Evolutionary conservation across 305 asterid genomes (phyloP), one percentile per base, ranked within the genome.

Genomic region (Rubia peregrina): DNA sequence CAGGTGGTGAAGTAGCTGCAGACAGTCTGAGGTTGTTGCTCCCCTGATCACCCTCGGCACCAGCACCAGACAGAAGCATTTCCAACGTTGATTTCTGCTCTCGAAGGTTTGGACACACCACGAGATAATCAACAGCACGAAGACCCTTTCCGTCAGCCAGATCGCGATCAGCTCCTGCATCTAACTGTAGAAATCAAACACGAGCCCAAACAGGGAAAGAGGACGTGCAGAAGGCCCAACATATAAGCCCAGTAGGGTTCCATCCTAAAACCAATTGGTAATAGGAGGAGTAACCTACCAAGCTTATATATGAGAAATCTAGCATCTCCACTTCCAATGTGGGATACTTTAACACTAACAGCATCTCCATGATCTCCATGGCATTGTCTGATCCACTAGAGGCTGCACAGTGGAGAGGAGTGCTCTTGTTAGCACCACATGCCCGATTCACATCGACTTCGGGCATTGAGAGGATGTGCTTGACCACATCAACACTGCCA

Each of bases 401-500:
- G 33, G 93, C 93, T 14, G 98, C 96, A 69, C 89, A 91, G 78
- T 91, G 96, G 69, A 91, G 93, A 44, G 98, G 90, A 14, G 96
- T 89, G 77, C 74, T 84, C 68, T 83, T 85, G 74, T 86, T 89
- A 3, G 65, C 46, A 8, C 93, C 95, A 67, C 89, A 85, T 9
- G 83, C 74, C 36, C 81, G 85, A 73, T 91, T 91, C 21, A 88
- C 90, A 44, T 91, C 86, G 57, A 84, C 79, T 79, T 82, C 88
- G 2, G 91, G 85, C 10, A 81, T 78, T 30, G 96, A 85, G 6
- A 88, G 76, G 30, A 91, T 81, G 69, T 83, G 74, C 75, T 83
- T 80, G 67, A 91, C 62, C 56, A 88, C 86, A 73, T 88, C 96
- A 5, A 84, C 40, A 73, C 95, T 89, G 13, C 98, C 98, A 74